Base-by-base conservation (phyloP, 2,329 filamentous ascomycete genomes). In the Hypoxylon sp. region DNA sequence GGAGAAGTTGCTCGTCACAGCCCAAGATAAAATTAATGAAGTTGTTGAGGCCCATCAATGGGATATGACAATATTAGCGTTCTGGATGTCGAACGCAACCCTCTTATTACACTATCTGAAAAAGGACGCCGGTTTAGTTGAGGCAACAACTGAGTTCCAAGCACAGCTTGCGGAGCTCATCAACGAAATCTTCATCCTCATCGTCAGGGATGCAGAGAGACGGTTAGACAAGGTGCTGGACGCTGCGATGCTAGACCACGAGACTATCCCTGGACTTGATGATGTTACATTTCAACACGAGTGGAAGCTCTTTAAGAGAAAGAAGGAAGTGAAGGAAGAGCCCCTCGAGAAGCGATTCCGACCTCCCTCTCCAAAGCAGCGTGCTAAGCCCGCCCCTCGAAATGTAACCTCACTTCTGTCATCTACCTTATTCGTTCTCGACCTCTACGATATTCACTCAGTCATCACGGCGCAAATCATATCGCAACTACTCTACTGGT, bases 51-150 rank as follows among this genome's bases (percentile, higher is more conserved):
- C 89, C 68, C 91, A 95, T 77, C 96, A 99, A 78, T 98, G 96
- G 96, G 96, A 99, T 78, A 99, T 99, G 96, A 99, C 96, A 0
- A 97, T 99, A 73, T 85, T 99, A 40, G 96, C 96, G 2, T 99
- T 99, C 78, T 99, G 96, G 96, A 94, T 98, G 76, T 98, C 96
- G 1, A 99, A 99, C 79, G 94, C 94, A 7, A 99, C 96, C 0
- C 83, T 99, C 42, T 83, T 99, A n/a, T 84, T 98, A 59, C 95
- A 99, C 80, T 99, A 99, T 78, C 85, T 99, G 60, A 98, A 97
- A 79, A 99, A 99, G 81, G 96, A 99, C 75, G 83, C 88, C 5
- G 95, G 94, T 0, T 83, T 98, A 17, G 87, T 95, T 6, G 88
- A 91, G 76, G 91, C 92, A 7, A 98, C 95, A 0, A 88, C 90